phyloP scores from a whole-genome alignment of 2,329 filamentous ascomycete species.

The Alternaria sp. region DNA sequence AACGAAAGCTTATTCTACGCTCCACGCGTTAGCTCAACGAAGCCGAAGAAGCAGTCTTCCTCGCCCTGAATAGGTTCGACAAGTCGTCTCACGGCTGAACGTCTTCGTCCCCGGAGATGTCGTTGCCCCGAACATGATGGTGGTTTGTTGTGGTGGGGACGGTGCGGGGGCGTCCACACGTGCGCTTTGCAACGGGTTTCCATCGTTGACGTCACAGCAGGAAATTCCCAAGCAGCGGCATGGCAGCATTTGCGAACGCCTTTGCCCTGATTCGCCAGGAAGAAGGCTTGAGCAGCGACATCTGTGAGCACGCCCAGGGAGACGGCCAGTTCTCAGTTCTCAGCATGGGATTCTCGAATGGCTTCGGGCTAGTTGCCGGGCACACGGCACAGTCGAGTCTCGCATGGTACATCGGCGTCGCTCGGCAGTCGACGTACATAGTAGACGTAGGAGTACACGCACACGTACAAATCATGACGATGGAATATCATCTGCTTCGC shows the following conservation, averaged over 20 bases:
- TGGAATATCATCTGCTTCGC: conserved; percentile 19
- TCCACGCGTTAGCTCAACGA: background rate
- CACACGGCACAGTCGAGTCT: conserved; percentile 34
- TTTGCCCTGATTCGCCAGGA: background rate
- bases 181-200: conserved; percentile 7
- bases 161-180: conserved; percentile 17
- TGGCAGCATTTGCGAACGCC: background rate
- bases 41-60: background rate
- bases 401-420: conserved; percentile 29
- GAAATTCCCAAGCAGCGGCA: background rate
- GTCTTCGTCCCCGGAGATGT: background rate
- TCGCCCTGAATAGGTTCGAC: background rate
- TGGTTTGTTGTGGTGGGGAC: conserved; percentile 7
- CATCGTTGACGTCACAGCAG: conserved; percentile 15
- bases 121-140: background rate
- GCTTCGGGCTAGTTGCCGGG: conserved; percentile 14
- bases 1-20: background rate
- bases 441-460: background rate
- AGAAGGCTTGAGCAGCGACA: background rate
- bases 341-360: conserved; percentile 40
- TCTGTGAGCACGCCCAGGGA: background rate
- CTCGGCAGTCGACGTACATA: conserved; percentile 27
- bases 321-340: conserved; percentile 31
- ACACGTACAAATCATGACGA: conserved; percentile 21
- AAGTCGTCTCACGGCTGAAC: background rate